A percentile compares a stretch with the other conserved stretches of the same genome.
Conservation (phyloP, 2,329 filamentous ascomycete genomes). For the Pochonia chlamydosporia region DNA sequence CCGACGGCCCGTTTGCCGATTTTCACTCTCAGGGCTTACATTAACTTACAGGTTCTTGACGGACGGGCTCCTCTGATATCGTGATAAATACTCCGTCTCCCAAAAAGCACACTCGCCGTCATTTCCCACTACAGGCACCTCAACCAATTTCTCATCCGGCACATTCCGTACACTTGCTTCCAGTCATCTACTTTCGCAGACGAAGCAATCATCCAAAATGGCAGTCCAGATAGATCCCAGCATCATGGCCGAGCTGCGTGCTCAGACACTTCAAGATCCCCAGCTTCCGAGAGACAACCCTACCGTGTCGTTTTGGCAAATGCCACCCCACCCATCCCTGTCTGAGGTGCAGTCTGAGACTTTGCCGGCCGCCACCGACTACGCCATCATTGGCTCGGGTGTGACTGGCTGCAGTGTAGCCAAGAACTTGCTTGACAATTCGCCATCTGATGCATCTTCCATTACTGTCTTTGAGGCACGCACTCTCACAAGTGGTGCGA, state of each 20-base stretch:
- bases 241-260: slow-evolving; percentile 2
- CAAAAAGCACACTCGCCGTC: too few relatives aligned
- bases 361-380: slow-evolving; percentile 16
- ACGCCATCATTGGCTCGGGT: slow-evolving; percentile 23
- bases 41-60: too few relatives aligned
- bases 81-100: neutral
- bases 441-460: neutral
- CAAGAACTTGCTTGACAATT: slow-evolving; percentile 17
- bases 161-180: too few relatives aligned
- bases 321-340: slow-evolving; percentile 17
- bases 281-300: slow-evolving; percentile 17
- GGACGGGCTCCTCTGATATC: too few relatives aligned
- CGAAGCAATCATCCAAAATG: too few relatives aligned
- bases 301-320: slow-evolving; percentile 20
- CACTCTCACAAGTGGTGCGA: slow-evolving; percentile 22
- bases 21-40: too few relatives aligned
- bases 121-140: too few relatives aligned
- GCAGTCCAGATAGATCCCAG: neutral
- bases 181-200: too few relatives aligned
- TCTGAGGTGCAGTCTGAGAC: slow-evolving; percentile 15
- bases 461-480: slow-evolving; percentile 22
- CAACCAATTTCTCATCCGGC: too few relatives aligned
- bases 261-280: slow-evolving; percentile 14
- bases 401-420: slow-evolving; percentile 23
- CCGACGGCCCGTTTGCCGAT: too few relatives aligned